These are phyloP conservation scores for Cutaneotrichosporon sp. DNA, from an alignment of 1,284 basidiomycete species.

Conservation along the genomic window DNA sequence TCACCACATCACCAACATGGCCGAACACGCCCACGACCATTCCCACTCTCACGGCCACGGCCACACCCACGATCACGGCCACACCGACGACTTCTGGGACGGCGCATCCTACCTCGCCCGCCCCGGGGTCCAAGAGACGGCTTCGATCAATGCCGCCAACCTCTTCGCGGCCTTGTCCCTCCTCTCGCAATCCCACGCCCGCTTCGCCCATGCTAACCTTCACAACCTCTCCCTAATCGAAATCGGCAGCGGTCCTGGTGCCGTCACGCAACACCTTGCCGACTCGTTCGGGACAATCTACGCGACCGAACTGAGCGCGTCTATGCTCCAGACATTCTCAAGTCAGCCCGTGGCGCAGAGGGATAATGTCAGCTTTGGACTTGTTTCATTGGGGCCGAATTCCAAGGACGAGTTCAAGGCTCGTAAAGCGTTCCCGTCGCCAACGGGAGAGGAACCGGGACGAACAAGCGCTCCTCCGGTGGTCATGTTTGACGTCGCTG, in stretches of 20 bases:
- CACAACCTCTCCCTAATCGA: constrained; percentile 32
- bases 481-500: constrained; percentile 33
- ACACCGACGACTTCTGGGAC: constrained; percentile 37
- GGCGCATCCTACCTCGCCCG: constrained; percentile 36
- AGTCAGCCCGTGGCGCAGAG: constrained; percentile 13
- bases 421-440: constrained; percentile 23
- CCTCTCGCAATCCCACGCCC: constrained; percentile 12
- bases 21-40: constrained; percentile 13
- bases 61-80: constrained; percentile 22
- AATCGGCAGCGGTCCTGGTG: constrained; percentile 41
- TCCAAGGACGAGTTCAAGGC: constrained; percentile 18
- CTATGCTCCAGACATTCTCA: constrained; percentile 37
- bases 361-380: constrained; percentile 18
- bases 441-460: constrained; percentile 23
- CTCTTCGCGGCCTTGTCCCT: constrained; percentile 27
- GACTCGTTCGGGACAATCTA: constrained; percentile 33
- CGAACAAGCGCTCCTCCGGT: constrained; percentile 27
- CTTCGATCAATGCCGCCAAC: constrained; percentile 27
- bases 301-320: constrained; percentile 38
- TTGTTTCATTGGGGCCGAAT: constrained; percentile 29
- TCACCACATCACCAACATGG: background rate
- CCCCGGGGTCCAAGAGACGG: constrained; percentile 35
- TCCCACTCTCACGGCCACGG: constrained; percentile 22
- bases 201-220: constrained; percentile 17
- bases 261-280: constrained; percentile 37